Percentiles rank a stretch among this genome's conserved stretches.
Conservation (phyloP, 2,329 filamentous ascomycete species). For the Chaetomium sp. region DNA sequence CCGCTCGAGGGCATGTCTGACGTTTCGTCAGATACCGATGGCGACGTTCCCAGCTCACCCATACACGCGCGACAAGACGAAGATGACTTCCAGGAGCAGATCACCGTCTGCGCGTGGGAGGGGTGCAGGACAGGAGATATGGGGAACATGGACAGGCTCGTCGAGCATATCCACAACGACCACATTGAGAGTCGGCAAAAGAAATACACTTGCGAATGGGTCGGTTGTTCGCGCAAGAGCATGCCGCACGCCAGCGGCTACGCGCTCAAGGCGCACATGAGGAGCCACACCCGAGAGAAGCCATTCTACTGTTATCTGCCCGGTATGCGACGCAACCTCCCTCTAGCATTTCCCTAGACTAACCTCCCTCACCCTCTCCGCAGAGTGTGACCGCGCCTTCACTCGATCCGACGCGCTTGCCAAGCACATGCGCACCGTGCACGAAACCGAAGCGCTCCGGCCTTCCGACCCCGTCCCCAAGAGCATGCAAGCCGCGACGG, state of each 20-base stretch:
- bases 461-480: slow-evolving; percentile 70
- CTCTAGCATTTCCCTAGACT: slow-evolving; percentile 6
- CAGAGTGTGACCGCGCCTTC: slow-evolving; percentile 95
- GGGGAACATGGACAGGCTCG: slow-evolving; percentile 73
- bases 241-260: slow-evolving; percentile 92
- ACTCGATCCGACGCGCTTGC: slow-evolving; percentile 91
- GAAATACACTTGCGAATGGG: slow-evolving; percentile 98
- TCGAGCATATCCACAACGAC: slow-evolving; percentile 81
- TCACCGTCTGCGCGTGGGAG: slow-evolving; percentile 73
- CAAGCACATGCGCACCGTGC: slow-evolving; percentile 97
- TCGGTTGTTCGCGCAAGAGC: slow-evolving; percentile 79
- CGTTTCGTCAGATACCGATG: slow-evolving; percentile 85
- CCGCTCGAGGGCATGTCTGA: slow-evolving; percentile 57
- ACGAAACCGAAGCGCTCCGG: slow-evolving; percentile 91
- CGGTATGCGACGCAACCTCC: slow-evolving; percentile 44
- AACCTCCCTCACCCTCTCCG: slow-evolving; percentile 6
- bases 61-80: slow-evolving; percentile 62
- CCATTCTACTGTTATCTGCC: slow-evolving; percentile 95
- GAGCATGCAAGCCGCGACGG: slow-evolving; percentile 48
- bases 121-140: slow-evolving; percentile 65
- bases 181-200: slow-evolving; percentile 92
- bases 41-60: slow-evolving; percentile 70
- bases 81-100: slow-evolving; percentile 69
- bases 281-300: slow-evolving; percentile 96
- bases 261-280: slow-evolving; percentile 92